Base-by-base conservation (phyloP, 2,329 filamentous ascomycete species). In the Calonectria multiphialidica region DNA sequence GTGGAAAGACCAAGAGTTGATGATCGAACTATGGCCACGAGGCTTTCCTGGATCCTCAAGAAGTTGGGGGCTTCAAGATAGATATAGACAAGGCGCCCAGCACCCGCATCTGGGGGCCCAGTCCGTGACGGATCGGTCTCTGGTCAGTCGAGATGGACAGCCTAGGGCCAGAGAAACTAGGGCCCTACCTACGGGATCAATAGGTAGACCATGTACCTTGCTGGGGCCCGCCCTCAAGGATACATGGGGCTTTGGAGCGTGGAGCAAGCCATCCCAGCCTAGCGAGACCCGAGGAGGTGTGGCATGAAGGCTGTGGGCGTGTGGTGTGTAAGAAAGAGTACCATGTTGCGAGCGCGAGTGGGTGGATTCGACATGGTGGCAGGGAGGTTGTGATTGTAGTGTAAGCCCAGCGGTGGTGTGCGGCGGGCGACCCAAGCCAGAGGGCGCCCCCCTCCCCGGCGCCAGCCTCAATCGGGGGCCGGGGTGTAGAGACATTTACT, bases 41-140 rank as follows among this genome's bases (percentile, higher is more conserved):
- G 47, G 71, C 74, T 79, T 76, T 72, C 62, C 68, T 72, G 70
- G 63, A 66, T 66, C 70, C 59, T 59, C 68, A 67, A 68, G 68
- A 67, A 72, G 73, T 74, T 70, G 78, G 78, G 78, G 75, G 73
- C 74, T 49, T 66, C 75, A 76, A 76, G 61, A 74, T 79, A 79
- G 71, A 78, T 79, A 79, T 79, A 79, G 78, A 75, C 76, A 77
- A 79, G 75, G 77, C 76, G 76, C 73, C 65, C 65, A 75, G 64
- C 72, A 75, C 70, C 76, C 79, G 76, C 77, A 79, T 78, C 74
- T 71, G 77, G 35, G 76, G 53, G 72, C 59, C 75, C 75, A 75
- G 72, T 78, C 75, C 59, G 72, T 61, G 71, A 78, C 76, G 71
- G 77, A 78, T 78, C 74, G 76, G 71, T 74, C 72, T 66, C 33